Conservation (phyloP, 2,329 filamentous ascomycete species). For the Fusarium piperis region DNA sequence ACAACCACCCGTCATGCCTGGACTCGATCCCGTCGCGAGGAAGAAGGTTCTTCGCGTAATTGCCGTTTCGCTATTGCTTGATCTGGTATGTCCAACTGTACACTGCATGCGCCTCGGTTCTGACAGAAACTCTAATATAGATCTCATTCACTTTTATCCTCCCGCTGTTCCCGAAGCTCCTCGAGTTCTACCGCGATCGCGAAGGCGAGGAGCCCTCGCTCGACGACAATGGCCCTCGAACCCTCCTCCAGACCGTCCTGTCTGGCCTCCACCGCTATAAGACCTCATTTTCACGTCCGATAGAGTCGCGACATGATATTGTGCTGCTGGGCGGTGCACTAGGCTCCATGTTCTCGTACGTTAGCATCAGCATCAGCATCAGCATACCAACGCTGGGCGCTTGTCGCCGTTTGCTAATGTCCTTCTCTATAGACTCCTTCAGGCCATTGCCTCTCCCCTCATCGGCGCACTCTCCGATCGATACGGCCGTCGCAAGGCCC, state of each 20-base stretch:
- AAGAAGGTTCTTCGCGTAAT: constrained; percentile 88
- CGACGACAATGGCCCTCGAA: constrained; percentile 59
- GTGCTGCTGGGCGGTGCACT: constrained; percentile 93
- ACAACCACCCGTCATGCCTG: constrained; percentile 49
- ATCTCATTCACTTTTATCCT: constrained; percentile 99
- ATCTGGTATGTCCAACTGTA: constrained; percentile 71
- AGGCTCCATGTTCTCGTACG: constrained; percentile 85
- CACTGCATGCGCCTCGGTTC: background rate
- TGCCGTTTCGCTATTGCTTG: constrained; percentile 87
- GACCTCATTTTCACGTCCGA: constrained; percentile 87
- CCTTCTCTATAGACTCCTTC: constrained; percentile 72
- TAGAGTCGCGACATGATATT: constrained; percentile 96
- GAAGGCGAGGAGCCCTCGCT: constrained; percentile 66
- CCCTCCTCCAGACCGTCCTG: constrained; percentile 82
- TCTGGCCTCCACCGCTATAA: constrained; percentile 93
- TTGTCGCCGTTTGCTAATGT: constrained; percentile 1
- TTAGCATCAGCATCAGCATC: background rate
- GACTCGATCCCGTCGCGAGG: constrained; percentile 65
- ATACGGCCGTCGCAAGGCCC: constrained; percentile 85
- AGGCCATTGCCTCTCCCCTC: constrained; percentile 90
- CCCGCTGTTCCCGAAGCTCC: constrained; percentile 91
- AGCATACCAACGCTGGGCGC: background rate
- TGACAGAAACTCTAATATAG: constrained; percentile 56
- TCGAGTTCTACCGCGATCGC: constrained; percentile 93
- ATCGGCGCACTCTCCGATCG: constrained; percentile 90